phyloP scores from a whole-genome alignment of 345 rosid genomes.

The Ricinus communis region DNA sequence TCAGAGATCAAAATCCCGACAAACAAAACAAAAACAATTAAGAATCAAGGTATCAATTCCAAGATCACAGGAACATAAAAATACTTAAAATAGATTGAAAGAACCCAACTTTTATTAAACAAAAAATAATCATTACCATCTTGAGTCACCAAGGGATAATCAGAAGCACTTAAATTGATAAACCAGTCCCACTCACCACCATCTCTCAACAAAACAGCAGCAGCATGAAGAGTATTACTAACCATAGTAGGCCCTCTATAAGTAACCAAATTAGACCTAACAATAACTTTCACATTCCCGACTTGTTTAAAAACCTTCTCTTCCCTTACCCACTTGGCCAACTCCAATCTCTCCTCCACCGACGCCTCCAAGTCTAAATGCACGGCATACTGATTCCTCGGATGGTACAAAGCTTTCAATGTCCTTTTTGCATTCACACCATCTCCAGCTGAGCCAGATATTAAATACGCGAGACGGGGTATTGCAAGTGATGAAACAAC shows the following conservation, averaged over 20 bases:
- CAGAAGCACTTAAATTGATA: slow-evolving; percentile 87
- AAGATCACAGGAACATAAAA: too few relatives aligned
- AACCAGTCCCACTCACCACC: slow-evolving; percentile 97
- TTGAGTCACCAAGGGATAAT: slow-evolving; percentile 87
- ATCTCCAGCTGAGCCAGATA: slow-evolving; percentile 81
- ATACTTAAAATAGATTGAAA: too few relatives aligned
- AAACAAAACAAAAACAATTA: not conserved
- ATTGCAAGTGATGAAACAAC: slow-evolving; percentile 26
- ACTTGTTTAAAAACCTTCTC: slow-evolving; percentile 54
- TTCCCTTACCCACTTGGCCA: slow-evolving; percentile 50
- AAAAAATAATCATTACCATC: slow-evolving; percentile 53
- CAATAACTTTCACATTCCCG: slow-evolving; percentile 69
- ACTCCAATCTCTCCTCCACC: slow-evolving; percentile 66
- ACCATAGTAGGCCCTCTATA: slow-evolving; percentile 94
- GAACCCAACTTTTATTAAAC: too few relatives aligned
- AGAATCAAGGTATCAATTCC: not conserved
- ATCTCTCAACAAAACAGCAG: slow-evolving; percentile 66
- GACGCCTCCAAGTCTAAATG: slow-evolving; percentile 87
- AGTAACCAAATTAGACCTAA: slow-evolving; percentile 77
- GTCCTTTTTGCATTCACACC: slow-evolving; percentile 70
- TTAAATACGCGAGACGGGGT: slow-evolving; percentile 70
- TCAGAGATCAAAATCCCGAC: not conserved
- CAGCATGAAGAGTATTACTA: slow-evolving; percentile 87
- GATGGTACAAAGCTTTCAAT: slow-evolving; percentile 79
- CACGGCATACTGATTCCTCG: slow-evolving; percentile 73